Percentiles rank a stretch among this genome's conserved stretches.
Evolutionary conservation across 2,329 filamentous ascomycete genomes (phyloP).

Genomic region (Colletotrichum lini): DNA sequence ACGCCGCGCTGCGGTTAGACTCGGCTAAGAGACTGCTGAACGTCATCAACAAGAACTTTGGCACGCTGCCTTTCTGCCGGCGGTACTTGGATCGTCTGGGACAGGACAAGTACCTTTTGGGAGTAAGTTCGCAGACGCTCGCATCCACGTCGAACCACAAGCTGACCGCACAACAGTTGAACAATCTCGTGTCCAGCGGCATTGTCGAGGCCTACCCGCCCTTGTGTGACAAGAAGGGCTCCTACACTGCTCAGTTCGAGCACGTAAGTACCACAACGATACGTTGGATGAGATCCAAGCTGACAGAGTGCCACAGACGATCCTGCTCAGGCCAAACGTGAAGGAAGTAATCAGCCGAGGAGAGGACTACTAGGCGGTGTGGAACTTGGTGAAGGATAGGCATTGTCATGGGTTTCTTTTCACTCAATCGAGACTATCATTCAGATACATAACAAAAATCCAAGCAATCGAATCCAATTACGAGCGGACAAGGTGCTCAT

Average conservation of each 20-base stretch:
- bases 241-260: conserved; percentile 94
- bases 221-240: conserved; percentile 91
- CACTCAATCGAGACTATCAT: conserved; percentile 36
- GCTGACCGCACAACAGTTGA: conserved; percentile 71
- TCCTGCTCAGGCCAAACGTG: conserved; percentile 82
- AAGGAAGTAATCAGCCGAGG: conserved; percentile 92
- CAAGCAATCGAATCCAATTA: conserved; percentile 21
- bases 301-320: conserved; percentile 67
- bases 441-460: conserved; percentile 32
- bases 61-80: conserved; percentile 90
- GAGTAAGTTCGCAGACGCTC: conserved; percentile 68
- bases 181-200: conserved; percentile 85
- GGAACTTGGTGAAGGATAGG: conserved; percentile 26
- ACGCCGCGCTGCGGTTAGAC: conserved; percentile 81
- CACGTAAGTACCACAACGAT: conserved; percentile 75
- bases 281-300: too few species aligned
- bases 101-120: conserved; percentile 93
- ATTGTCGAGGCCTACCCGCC: conserved; percentile 94
- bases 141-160: conserved; percentile 50
- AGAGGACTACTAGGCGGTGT: conserved; percentile 78
- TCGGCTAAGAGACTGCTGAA: conserved; percentile 89
- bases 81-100: conserved; percentile 94
- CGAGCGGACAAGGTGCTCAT: not conserved
- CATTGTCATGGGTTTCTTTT: conserved; percentile 28
- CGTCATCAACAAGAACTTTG: conserved; percentile 97